Evolutionary conservation across 148 eudicot species (phyloP).

Genomic region (Rhododendron ferrugineum): DNA sequence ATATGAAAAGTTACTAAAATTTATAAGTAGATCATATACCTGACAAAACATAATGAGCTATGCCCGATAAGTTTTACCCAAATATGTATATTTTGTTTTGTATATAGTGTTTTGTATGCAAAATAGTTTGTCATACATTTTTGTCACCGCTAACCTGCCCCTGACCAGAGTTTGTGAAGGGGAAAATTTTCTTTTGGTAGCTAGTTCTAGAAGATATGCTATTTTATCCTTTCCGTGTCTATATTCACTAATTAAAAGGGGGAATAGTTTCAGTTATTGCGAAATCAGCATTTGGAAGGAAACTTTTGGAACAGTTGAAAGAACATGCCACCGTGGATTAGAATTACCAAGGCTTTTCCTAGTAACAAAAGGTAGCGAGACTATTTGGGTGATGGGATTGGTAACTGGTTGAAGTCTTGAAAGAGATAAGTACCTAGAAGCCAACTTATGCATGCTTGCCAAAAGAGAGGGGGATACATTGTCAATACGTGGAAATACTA

Average conservation of each 20-base stretch:
- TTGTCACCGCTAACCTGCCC: too few species aligned
- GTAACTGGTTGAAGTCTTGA: background rate
- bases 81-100: too few species aligned
- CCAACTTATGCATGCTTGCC: background rate
- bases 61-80: background rate
- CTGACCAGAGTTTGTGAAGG: background rate
- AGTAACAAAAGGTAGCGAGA: background rate
- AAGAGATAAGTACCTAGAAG: background rate
- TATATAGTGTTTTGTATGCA: too few species aligned
- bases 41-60: background rate
- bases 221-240: background rate
- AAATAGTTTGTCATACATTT: too few species aligned
- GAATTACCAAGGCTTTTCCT: background rate
- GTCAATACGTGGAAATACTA: background rate
- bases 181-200: background rate
- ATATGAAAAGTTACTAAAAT: background rate
- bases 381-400: background rate
- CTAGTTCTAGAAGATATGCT: background rate
- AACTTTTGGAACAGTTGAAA: background rate
- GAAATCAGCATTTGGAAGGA: background rate
- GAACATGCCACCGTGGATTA: background rate
- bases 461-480: background rate
- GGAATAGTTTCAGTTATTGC: background rate
- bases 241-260: background rate
- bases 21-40: background rate